phyloP scores from a whole-genome alignment of 805 yeast species.

The Pichia insulana region DNA sequence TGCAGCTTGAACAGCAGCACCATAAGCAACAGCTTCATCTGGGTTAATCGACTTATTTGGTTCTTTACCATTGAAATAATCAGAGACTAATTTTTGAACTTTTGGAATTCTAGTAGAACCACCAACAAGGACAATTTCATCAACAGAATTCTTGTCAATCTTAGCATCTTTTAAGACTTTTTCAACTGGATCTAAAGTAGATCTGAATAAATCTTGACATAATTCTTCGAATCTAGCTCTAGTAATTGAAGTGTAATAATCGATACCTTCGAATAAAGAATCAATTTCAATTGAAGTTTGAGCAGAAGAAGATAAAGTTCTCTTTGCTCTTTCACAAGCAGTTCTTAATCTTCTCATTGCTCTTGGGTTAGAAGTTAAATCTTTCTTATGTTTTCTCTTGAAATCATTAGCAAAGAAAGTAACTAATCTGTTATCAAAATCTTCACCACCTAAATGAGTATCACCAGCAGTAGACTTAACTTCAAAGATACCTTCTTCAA shows the following conservation, averaged over 20 bases:
- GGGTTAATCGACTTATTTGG: constrained; percentile 96
- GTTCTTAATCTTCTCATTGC: constrained; percentile 97
- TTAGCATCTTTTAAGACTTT: constrained; percentile 86
- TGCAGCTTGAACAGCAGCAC: constrained; percentile 99
- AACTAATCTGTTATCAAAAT: constrained; percentile 71
- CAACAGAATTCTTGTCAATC: constrained; percentile 80
- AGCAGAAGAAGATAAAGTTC: constrained; percentile 93
- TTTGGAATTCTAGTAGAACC: constrained; percentile 98
- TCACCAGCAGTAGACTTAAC: constrained; percentile 79
- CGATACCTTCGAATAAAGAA: constrained; percentile 89
- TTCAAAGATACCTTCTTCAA: constrained; percentile 74
- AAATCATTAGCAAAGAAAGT: constrained; percentile 89
- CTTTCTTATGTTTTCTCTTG: constrained; percentile 97
- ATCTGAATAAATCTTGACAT: constrained; percentile 89
- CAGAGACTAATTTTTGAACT: constrained; percentile 90
- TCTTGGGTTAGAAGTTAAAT: constrained; percentile 86
- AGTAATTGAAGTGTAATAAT: constrained; percentile 91
- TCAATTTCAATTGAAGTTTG: constrained; percentile 94
- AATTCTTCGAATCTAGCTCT: constrained; percentile 97
- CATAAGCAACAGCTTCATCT: constrained; percentile 98
- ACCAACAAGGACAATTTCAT: constrained; percentile 94
- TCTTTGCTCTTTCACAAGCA: constrained; percentile 98
- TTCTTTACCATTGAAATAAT: constrained; percentile 95
- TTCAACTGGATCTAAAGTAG: constrained; percentile 91
- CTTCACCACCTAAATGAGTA: constrained; percentile 83